phyloP scores from a whole-genome alignment of 1,139 yeast genomes.

The Hyphopichia fennica region DNA sequence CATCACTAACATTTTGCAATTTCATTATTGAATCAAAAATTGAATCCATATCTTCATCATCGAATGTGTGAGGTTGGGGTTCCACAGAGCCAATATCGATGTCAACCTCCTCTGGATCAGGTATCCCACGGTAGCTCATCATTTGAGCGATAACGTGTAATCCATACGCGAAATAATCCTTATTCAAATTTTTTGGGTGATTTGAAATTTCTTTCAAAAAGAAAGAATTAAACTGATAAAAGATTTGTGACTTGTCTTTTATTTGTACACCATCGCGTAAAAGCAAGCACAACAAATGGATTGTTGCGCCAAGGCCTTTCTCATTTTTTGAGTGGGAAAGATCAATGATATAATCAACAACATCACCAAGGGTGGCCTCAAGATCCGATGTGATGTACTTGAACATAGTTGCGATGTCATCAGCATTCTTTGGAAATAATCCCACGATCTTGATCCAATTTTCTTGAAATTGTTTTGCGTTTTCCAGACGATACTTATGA shows the following conservation, averaged over 20 bases:
- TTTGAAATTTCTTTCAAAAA: constrained; percentile 34
- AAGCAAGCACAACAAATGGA: constrained; percentile 49
- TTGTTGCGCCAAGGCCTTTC: constrained; percentile 26
- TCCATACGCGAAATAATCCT: constrained; percentile 53
- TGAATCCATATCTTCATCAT: constrained; percentile 23
- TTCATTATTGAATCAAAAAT: constrained; percentile 46
- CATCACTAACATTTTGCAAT: constrained; percentile 38
- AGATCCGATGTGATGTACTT: constrained; percentile 1
- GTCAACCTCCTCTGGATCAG: constrained; percentile 21
- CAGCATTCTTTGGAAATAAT: neutral
- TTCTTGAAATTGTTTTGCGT: constrained; percentile 3
- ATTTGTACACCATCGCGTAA: constrained; percentile 27
- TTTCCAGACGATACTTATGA: neutral
- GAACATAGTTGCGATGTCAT: constrained; percentile 4
- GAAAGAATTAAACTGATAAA: constrained; percentile 36
- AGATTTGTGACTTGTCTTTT: constrained; percentile 7
- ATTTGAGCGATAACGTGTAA: constrained; percentile 51
- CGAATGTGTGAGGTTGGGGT: constrained; percentile 17
- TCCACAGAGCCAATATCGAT: neutral
- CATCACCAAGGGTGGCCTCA: constrained; percentile 3
- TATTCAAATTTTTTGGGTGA: constrained; percentile 31
- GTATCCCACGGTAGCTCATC: constrained; percentile 45
- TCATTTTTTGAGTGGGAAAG: constrained; percentile 8
- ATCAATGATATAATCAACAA: neutral
- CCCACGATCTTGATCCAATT: constrained; percentile 4